Base-by-base conservation (phyloP, 192 early-diverging fungal species). In the Linnemannia hyalina region DNA sequence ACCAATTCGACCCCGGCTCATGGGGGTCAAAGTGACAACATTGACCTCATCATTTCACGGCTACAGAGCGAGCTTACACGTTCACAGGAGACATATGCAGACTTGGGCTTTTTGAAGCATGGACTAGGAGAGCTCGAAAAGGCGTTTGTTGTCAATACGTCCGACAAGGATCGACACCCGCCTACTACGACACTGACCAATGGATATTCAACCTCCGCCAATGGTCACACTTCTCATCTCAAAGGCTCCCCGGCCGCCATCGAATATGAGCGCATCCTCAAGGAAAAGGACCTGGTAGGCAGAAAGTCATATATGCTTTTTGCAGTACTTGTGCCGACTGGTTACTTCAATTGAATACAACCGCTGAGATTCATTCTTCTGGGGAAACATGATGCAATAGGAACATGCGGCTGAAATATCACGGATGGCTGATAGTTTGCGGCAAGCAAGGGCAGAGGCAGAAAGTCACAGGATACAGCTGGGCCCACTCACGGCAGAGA, bases 61-160 rank as follows among this genome's bases (percentile, higher is more conserved):
- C 41, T 86, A 18, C 84, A 86, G 76, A 86, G 74, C 22, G 84
- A 86, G n/a, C 84, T 86, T 15, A 77, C 76, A 20, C 78, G 84
- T 4, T 80, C 84, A 44, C 84, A 86, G 57, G 84, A 86, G 49
- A 86, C 84, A 6, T 77, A 81, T 74, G 71, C 79, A 22, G 84
- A 86, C 35, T 46, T 86, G n/a, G 84, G 80, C 0, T 76, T 80
- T 38, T 60, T 86, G 29, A 86, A 81, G 68, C 84, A 86, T 13
- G 71, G 84, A 16, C 15, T 86, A 5, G 60, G 70, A n/a, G 84
- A 86, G 38, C 41, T 86, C 42, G 84, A 86, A 52, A 85, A 80
- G 49, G 40, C n/a, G 20, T 69, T 85, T 65, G 42, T 77, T 26
- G 36, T 76, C n/a, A 76, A 75, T n/a, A 52, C 36, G 13, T 6